A percentile compares a stretch with the other conserved stretches of the same genome.
phyloP scores from a whole-genome alignment of 2,329 filamentous ascomycete genomes.

The Zymoseptoria brevis region DNA sequence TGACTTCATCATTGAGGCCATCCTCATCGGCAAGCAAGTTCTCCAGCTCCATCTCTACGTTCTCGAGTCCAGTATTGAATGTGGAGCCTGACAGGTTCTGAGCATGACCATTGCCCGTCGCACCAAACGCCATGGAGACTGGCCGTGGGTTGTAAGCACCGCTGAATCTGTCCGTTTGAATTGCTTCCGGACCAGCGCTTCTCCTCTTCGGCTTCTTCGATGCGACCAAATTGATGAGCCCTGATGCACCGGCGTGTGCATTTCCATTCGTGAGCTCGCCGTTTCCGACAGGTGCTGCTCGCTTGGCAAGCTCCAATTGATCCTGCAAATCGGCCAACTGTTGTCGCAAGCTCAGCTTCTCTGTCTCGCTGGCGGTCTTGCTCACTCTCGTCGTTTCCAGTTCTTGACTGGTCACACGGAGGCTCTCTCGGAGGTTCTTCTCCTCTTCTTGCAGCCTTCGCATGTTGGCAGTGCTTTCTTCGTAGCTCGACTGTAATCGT shows the following conservation, averaged over 20 bases:
- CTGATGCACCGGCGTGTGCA: constrained; percentile 47
- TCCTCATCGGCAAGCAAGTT: constrained; percentile 91
- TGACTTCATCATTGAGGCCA: constrained; percentile 91
- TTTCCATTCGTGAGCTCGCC: constrained; percentile 58
- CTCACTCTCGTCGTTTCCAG: constrained; percentile 70
- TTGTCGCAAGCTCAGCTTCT: constrained; percentile 77
- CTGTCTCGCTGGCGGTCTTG: constrained; percentile 68
- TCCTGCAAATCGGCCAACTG: constrained; percentile 87
- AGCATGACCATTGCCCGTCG: constrained; percentile 53
- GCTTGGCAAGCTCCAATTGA: constrained; percentile 79
- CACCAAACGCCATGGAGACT: constrained; percentile 82
- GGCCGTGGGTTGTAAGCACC: constrained; percentile 88
- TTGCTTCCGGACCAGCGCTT: constrained; percentile 79
- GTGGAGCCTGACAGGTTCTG: constrained; percentile 67
- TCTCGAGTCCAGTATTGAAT: constrained; percentile 75
- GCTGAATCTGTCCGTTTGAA: constrained; percentile 83
- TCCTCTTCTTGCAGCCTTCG: constrained; percentile 95
- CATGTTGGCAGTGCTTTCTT: constrained; percentile 82
- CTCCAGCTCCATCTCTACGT: constrained; percentile 91
- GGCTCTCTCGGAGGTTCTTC: constrained; percentile 70
- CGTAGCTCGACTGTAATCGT: constrained; percentile 78
- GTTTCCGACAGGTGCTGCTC: constrained; percentile 61
- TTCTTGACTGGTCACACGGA: constrained; percentile 71
- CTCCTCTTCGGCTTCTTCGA: constrained; percentile 95
- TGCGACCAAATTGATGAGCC: constrained; percentile 91